These are phyloP conservation scores for Carex scoparia DNA, from an alignment of 176 grass and related monocot genomes.

Conservation along the genomic window DNA sequence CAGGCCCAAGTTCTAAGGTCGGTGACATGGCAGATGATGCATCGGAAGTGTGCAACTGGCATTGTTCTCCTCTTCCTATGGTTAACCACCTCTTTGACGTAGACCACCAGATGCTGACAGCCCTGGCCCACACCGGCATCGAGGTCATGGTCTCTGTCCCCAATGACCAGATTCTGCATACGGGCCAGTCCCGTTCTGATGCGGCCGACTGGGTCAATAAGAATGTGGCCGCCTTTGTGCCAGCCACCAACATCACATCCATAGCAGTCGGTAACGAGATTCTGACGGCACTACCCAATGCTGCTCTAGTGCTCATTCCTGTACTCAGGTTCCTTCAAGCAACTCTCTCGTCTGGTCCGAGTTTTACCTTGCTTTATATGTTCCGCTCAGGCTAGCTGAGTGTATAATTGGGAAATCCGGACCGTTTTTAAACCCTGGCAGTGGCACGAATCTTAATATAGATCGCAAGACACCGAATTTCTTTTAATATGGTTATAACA, in stretches of 20 bases:
- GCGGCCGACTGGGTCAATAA: conserved; percentile 92
- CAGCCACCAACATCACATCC: conserved; percentile 86
- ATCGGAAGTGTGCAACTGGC: conserved; percentile 16
- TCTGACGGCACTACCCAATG: conserved; percentile 66
- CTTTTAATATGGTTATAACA: too few species aligned
- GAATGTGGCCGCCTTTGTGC: conserved; percentile 72
- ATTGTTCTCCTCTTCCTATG: conserved; percentile 42
- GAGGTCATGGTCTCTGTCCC: conserved; percentile 80
- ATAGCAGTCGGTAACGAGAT: conserved; percentile 91
- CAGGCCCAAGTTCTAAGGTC: neutral
- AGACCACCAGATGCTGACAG: conserved; percentile 78
- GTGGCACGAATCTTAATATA: too few species aligned
- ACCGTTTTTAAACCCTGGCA: too few species aligned
- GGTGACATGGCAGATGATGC: conserved; percentile 32
- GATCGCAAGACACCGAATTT: too few species aligned
- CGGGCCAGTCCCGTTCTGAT: conserved; percentile 70
- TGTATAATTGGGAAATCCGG: too few species aligned
- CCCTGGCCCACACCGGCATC: conserved; percentile 82
- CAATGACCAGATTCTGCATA: conserved; percentile 72
- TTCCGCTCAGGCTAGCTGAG: too few species aligned
- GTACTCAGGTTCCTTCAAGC: conserved; percentile 84
- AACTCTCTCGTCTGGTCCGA: conserved; percentile 36
- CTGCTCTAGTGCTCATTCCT: conserved; percentile 78
- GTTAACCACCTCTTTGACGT: conserved; percentile 43
- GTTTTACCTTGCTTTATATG: too few species aligned